A percentile compares a stretch with the other conserved stretches of the same genome.
phyloP scores from a whole-genome alignment of 805 yeast species.

The Saccharomycopsis javanensis region DNA sequence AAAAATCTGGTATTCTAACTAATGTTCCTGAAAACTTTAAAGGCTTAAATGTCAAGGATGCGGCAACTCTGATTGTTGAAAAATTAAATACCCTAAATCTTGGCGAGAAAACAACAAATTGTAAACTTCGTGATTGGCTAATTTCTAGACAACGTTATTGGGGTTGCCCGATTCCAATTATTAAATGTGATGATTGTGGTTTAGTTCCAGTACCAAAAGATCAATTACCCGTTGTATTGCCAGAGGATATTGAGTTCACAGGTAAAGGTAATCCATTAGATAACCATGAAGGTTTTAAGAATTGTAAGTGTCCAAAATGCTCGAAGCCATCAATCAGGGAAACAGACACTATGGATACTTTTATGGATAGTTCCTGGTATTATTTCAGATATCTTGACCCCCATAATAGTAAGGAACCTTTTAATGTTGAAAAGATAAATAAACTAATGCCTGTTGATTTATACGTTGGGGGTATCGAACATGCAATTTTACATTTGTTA shows the following conservation, averaged over 20 bases:
- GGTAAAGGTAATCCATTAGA: slow-evolving; percentile 62
- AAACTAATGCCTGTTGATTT: slow-evolving; percentile 72
- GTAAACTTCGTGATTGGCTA: slow-evolving; percentile 83
- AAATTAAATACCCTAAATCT: slow-evolving; percentile 29
- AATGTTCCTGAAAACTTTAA: slow-evolving; percentile 30
- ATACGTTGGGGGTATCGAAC: slow-evolving; percentile 93
- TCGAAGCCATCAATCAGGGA: slow-evolving; percentile 63
- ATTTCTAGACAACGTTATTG: slow-evolving; percentile 91
- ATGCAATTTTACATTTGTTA: slow-evolving; percentile 84
- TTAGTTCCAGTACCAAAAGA: slow-evolving; percentile 85
- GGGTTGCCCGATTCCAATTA: slow-evolving; percentile 97
- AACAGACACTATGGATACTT: slow-evolving; percentile 98
- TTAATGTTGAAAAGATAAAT: slow-evolving; percentile 40
- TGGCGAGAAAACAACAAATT: slow-evolving; percentile 46
- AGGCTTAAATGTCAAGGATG: slow-evolving; percentile 44
- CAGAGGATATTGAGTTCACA: slow-evolving; percentile 37
- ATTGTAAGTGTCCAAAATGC: slow-evolving; percentile 77
- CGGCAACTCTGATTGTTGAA: slow-evolving; percentile 37
- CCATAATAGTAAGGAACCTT: slow-evolving; percentile 45
- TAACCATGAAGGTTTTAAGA: slow-evolving; percentile 54
- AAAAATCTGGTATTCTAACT: slow-evolving; percentile 39
- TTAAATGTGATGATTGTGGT: slow-evolving; percentile 83
- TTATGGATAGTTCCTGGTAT: slow-evolving; percentile 97
- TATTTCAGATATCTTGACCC: slow-evolving; percentile 78
- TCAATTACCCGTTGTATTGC: slow-evolving; percentile 76